Percentiles rank a stretch among this genome's conserved stretches.
Evolutionary conservation across 331 rosid genomes (phyloP).

Genomic region (Saraca asoca): DNA sequence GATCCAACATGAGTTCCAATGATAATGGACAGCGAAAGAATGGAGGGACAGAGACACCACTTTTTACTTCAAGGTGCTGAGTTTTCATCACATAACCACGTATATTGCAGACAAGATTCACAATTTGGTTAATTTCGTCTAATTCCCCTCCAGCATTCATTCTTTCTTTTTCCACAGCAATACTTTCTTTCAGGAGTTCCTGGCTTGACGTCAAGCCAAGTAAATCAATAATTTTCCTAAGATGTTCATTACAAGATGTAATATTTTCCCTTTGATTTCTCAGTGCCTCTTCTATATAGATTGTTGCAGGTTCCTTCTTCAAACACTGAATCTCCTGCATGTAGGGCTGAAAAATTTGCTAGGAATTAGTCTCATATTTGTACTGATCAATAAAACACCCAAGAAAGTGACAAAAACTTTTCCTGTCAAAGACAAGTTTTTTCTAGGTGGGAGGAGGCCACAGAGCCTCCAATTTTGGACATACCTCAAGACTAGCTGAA

Average conservation of each 20-base stretch:
- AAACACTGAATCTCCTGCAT: slow-evolving; percentile 45
- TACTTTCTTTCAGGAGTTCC: slow-evolving; percentile 79
- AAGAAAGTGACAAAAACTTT: slow-evolving; percentile 19
- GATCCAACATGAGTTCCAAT: slow-evolving; percentile 82
- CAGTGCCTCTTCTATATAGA: slow-evolving; percentile 68
- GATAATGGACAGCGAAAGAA: slow-evolving; percentile 90
- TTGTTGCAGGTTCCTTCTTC: slow-evolving; percentile 63
- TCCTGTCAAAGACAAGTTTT: slow-evolving; percentile 14
- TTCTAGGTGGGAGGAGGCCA: neutral
- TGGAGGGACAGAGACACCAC: slow-evolving; percentile 63
- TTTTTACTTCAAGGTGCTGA: slow-evolving; percentile 45
- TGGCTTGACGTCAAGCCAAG: slow-evolving; percentile 66
- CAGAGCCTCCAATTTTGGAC: slow-evolving; percentile 29
- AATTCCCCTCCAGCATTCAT: slow-evolving; percentile 55
- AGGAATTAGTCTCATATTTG: slow-evolving; percentile 36
- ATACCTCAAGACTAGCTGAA: slow-evolving; percentile 69
- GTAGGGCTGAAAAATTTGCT: slow-evolving; percentile 30
- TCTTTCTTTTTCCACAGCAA: slow-evolving; percentile 84
- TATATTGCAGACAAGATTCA: slow-evolving; percentile 62
- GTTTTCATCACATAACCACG: slow-evolving; percentile 65
- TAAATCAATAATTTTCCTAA: slow-evolving; percentile 59
- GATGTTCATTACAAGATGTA: slow-evolving; percentile 50
- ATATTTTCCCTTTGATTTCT: slow-evolving; percentile 51
- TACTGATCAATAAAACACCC: slow-evolving; percentile 29
- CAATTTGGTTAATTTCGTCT: slow-evolving; percentile 55